Evolutionary conservation across 2,329 filamentous ascomycete genomes (phyloP), one percentile per base, ranked within the genome.

Genomic region (Colletotrichum theobromicola): DNA sequence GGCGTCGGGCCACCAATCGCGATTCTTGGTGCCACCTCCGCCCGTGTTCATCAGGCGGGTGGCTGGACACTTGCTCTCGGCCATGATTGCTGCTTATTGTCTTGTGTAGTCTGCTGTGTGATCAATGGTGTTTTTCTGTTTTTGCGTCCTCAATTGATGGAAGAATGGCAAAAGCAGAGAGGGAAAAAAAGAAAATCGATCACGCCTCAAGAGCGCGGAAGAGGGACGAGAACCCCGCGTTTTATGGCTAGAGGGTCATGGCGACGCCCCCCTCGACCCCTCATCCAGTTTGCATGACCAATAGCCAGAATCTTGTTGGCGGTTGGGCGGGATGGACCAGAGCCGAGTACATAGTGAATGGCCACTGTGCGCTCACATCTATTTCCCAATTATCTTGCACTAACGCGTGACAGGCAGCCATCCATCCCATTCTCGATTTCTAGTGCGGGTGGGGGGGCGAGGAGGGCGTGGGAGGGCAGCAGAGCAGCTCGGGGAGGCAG

Each of bases 1-100:
- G 78, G 89, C 85, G 72, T 92, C 88, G 69, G 94, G 94, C 94
- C 94, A 95, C 92, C 93, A 95, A 87, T 95, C 93, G 69, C 79
- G 81, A 86, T 92, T 94, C 76, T 87, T 86, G 78, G 92, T 94
- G 79, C 94, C 94, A 79, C 90, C 90, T 77, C 93, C 93, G 71
- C 61, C 88, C 55, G 85, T 83, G 75, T 88, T 88, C 79, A 69
- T 76, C 80, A 78, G 63, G 24, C 71, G 71, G 24, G 68, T 55
- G 65, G 66, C 68, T 35, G 72, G 72, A 70, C 72, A 74, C 70
- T 73, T 73, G 46, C 53, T 62, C 42, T 74, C 72, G 37, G 72
- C 72, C 72, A 74, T 74, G 35, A 24, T 74, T 68, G 26, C 21
- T 61, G 53, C 28, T 55, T 34, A 12, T n/a, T 42, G 10, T 57